Conservation (phyloP, 768 basidiomycete species). For the Pleurotus eryngii region DNA sequence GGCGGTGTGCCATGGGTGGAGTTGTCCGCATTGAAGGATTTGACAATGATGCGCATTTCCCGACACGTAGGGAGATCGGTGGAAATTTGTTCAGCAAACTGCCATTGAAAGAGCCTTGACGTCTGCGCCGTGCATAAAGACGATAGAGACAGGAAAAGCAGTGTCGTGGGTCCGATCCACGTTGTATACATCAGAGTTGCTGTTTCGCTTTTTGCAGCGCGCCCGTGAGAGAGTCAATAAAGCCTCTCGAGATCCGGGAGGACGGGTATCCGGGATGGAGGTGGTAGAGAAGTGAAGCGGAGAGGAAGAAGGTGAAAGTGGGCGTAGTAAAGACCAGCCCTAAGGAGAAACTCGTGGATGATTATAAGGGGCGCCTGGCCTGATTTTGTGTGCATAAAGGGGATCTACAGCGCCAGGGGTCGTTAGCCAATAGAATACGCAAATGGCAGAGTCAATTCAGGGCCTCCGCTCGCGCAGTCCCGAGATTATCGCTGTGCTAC, state of each 20-base stretch:
- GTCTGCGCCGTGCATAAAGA: slow-evolving; percentile 12
- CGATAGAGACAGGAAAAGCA: slow-evolving; percentile 1
- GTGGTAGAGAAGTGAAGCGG: not conserved
- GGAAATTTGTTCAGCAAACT: slow-evolving; percentile 18
- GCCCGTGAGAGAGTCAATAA: too few relatives aligned
- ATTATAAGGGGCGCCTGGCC: slow-evolving; percentile 7
- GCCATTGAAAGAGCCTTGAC: slow-evolving; percentile 27
- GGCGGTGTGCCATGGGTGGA: slow-evolving; percentile 24
- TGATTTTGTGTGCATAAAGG: slow-evolving; percentile 7
- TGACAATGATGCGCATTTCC: slow-evolving; percentile 22
- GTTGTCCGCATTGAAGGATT: slow-evolving; percentile 13
- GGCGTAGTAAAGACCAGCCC: slow-evolving; percentile 1
- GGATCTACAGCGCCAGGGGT: not conserved
- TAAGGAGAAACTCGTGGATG: slow-evolving; percentile 1
- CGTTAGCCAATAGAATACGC: slow-evolving; percentile 1
- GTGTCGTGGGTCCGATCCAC: slow-evolving; percentile 1
- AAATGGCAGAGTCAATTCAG: not conserved
- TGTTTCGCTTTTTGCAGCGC: not conserved
- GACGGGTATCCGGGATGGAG: too few relatives aligned
- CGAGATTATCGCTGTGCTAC: slow-evolving; percentile 6
- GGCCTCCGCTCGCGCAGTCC: not conserved
- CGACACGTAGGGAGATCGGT: slow-evolving; percentile 25
- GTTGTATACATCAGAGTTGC: not conserved
- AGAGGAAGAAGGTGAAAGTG: not conserved
- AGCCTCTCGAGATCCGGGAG: too few relatives aligned